Conservation (phyloP, 106 monocot genomes). For the Triglochin maritima region DNA sequence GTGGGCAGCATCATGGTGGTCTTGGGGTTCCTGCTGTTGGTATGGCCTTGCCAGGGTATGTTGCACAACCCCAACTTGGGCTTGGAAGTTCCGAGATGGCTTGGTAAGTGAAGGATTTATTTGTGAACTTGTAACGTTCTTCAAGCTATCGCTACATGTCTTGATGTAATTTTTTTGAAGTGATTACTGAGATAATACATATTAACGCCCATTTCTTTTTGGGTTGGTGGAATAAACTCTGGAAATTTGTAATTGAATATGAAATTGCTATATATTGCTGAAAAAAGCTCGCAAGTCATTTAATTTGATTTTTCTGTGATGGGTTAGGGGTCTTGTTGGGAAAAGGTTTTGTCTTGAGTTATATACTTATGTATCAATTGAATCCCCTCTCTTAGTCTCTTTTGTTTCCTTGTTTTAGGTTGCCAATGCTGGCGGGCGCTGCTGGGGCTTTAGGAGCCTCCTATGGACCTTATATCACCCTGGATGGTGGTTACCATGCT, state of each 20-base stretch:
- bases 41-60: slow-evolving; percentile 95
- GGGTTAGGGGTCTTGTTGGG: no score
- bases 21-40: slow-evolving; percentile 79
- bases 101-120: slow-evolving; percentile 38
- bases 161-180: no score
- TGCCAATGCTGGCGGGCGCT: slow-evolving; percentile 69
- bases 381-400: no score
- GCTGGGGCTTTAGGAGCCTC: slow-evolving; percentile 60
- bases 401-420: slow-evolving; percentile 23
- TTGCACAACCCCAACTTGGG: slow-evolving; percentile 69
- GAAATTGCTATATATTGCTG: no score
- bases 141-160: not conserved
- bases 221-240: no score
- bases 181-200: no score
- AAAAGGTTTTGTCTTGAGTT: no score
- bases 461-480: slow-evolving; percentile 65
- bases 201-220: no score
- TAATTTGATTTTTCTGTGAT: no score
- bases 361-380: no score
- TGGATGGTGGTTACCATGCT: slow-evolving; percentile 56
- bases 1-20: slow-evolving; percentile 69
- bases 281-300: no score
- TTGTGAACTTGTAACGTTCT: not conserved
- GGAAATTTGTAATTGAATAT: no score
- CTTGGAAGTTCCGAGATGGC: slow-evolving; percentile 92